A percentile compares a stretch with the other conserved stretches of the same genome.
Conservation (phyloP, 805 yeast species). For the Saturnispora sekii region DNA sequence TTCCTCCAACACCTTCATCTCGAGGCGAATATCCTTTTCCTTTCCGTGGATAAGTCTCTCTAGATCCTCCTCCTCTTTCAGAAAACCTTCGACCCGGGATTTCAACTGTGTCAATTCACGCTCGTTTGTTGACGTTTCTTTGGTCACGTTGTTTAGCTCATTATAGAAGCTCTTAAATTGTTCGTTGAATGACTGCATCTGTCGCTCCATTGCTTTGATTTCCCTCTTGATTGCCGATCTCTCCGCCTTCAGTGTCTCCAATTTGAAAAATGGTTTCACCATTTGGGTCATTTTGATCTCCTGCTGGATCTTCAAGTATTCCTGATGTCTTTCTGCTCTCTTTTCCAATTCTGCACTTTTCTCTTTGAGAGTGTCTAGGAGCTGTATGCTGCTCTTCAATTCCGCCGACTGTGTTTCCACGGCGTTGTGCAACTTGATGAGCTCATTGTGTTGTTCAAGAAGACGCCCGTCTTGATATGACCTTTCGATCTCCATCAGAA, state of each 20-base stretch:
- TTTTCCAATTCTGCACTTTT: conserved; percentile 32
- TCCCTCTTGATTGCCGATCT: conserved; percentile 7
- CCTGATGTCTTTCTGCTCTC: conserved; percentile 38
- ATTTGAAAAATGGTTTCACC: conserved; percentile 27
- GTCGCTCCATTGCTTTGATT: conserved; percentile 18
- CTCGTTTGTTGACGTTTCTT: conserved; percentile 11
- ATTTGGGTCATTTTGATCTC: conserved; percentile 31
- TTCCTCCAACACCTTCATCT: conserved; percentile 1
- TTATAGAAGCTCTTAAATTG: conserved; percentile 15
- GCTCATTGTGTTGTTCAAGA: conserved; percentile 42
- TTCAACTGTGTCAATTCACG: conserved; percentile 14
- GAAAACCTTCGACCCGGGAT: not conserved
- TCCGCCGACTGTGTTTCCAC: conserved; percentile 24
- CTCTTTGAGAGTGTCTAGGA: conserved; percentile 26
- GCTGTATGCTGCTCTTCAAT: conserved; percentile 23
- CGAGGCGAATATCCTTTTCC: not conserved
- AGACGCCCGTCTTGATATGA: conserved; percentile 62
- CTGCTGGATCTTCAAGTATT: conserved; percentile 34
- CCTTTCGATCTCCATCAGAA: conserved; percentile 69
- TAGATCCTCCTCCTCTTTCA: not conserved
- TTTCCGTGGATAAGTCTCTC: not conserved
- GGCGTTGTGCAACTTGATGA: conserved; percentile 42
- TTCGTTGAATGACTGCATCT: conserved; percentile 20
- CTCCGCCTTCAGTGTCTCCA: conserved; percentile 29
- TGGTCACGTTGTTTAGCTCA: conserved; percentile 12